A percentile compares a stretch with the other conserved stretches of the same genome.
phyloP scores from a whole-genome alignment of 768 basidiomycete genomes.

The Tricholoma matsutake region DNA sequence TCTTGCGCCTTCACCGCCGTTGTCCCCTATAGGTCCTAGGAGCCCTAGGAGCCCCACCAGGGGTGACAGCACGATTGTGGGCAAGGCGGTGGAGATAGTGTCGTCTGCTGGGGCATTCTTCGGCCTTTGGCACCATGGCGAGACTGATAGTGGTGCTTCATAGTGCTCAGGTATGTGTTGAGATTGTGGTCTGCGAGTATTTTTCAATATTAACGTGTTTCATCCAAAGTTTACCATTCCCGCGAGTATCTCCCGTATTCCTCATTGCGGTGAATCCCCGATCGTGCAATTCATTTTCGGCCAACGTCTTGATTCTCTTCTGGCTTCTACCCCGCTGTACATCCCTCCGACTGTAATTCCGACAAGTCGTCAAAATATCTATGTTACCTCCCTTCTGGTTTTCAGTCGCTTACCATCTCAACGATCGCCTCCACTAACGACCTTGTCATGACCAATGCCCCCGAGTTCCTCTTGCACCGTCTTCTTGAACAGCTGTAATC shows the following conservation, averaged over 20 bases:
- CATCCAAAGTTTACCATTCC: too few relatives aligned
- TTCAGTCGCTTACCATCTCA: neutral
- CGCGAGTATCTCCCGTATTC: too few relatives aligned
- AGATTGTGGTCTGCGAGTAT: too few relatives aligned
- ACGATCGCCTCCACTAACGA: neutral
- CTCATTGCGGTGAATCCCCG: too few relatives aligned
- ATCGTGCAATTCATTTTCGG: neutral
- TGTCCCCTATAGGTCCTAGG: slow-evolving; percentile 9
- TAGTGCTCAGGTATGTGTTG: neutral
- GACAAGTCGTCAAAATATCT: neutral
- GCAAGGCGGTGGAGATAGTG: slow-evolving; percentile 73
- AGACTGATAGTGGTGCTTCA: neutral
- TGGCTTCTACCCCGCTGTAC: neutral
- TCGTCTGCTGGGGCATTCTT: slow-evolving; percentile 76
- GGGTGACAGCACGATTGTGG: slow-evolving; percentile 35
- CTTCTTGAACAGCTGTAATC: neutral
- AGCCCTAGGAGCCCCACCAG: slow-evolving; percentile 13
- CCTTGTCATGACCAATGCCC: neutral
- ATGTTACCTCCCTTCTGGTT: neutral
- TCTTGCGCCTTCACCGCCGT: slow-evolving; percentile 12
- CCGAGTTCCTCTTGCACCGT: neutral
- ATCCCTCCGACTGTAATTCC: neutral
- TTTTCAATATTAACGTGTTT: too few relatives aligned
- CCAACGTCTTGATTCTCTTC: neutral
- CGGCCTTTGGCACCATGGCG: slow-evolving; percentile 43